A percentile compares a stretch with the other conserved stretches of the same genome.
Evolutionary conservation across 2,329 filamentous ascomycete species (phyloP).

Genomic region (Xylariaceae sp.): DNA sequence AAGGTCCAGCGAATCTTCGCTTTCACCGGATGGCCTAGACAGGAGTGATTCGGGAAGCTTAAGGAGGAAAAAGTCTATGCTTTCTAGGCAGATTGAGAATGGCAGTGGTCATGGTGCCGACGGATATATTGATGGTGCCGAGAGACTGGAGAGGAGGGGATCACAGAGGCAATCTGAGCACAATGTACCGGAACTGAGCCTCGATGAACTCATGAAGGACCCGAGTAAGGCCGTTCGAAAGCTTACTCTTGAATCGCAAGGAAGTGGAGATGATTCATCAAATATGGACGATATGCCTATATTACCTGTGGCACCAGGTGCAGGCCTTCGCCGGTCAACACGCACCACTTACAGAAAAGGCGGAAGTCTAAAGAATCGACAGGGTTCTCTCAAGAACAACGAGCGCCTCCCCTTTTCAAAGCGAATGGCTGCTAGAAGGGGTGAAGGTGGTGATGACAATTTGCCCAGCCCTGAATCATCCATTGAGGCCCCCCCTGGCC

Average conservation of each 20-base stretch:
- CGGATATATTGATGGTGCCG: conserved; percentile 83
- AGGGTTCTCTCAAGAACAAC: conserved; percentile 78
- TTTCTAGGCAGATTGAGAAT: conserved; percentile 88
- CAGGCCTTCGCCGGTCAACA: conserved; percentile 86
- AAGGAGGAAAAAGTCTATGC: conserved; percentile 90
- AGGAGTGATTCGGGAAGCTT: conserved; percentile 68
- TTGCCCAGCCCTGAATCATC: conserved; percentile 44
- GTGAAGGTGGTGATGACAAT: conserved; percentile 61
- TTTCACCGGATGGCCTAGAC: conserved; percentile 63
- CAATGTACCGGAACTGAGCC: conserved; percentile 65
- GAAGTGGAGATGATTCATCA: conserved; percentile 48
- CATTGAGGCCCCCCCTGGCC: conserved; percentile 55
- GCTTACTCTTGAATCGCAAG: conserved; percentile 64
- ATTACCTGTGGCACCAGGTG: conserved; percentile 76
- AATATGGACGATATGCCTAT: conserved; percentile 80
- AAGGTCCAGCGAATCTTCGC: conserved; percentile 74
- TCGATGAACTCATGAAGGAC: conserved; percentile 85
- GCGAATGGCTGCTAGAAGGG: conserved; percentile 67
- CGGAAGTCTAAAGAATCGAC: conserved; percentile 87
- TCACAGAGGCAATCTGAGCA: conserved; percentile 60
- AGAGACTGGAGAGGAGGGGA: conserved; percentile 75
- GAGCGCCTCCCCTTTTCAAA: conserved; percentile 79
- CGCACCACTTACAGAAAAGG: conserved; percentile 87
- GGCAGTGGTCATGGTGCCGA: conserved; percentile 62
- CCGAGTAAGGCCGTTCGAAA: conserved; percentile 74